These are phyloP conservation scores for Kappamyces sp. DNA, from an alignment of 192 early-diverging fungal genomes.

Conservation along the genomic window DNA sequence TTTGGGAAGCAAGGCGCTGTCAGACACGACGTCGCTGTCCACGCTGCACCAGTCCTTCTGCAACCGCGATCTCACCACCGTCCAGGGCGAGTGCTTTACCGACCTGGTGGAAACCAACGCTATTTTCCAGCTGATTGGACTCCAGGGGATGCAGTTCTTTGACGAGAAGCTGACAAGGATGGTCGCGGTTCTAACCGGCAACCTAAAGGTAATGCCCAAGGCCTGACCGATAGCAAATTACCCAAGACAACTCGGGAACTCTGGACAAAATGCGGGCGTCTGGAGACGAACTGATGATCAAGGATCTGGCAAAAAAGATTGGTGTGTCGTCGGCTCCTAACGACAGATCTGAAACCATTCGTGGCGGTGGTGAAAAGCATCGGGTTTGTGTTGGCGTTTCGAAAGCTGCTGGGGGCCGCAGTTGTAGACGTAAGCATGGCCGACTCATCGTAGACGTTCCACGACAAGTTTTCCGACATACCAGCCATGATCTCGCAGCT, in stretches of 20 bases:
- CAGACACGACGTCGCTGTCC: slow-evolving; percentile 22
- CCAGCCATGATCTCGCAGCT: slow-evolving; percentile 12
- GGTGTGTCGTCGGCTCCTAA: slow-evolving; percentile 1
- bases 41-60: slow-evolving; percentile 17
- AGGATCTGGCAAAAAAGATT: slow-evolving; percentile 21
- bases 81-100: slow-evolving; percentile 32
- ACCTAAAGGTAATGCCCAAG: neutral
- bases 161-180: slow-evolving; percentile 29
- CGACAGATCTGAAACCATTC: slow-evolving; percentile 16
- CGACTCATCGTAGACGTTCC: slow-evolving; percentile 11
- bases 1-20: slow-evolving; percentile 19
- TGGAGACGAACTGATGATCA: slow-evolving; percentile 19
- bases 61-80: neutral
- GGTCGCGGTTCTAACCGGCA: slow-evolving; percentile 8
- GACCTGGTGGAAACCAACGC: slow-evolving; percentile 26
- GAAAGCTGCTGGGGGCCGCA: slow-evolving; percentile 13
- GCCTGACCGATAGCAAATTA: neutral
- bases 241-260: slow-evolving; percentile 1
- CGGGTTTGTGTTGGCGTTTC: slow-evolving; percentile 25
- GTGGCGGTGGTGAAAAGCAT: slow-evolving; percentile 4
- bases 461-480: slow-evolving; percentile 8
- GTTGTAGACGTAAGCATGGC: neutral
- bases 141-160: slow-evolving; percentile 27
- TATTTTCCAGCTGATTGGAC: slow-evolving; percentile 29
- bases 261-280: slow-evolving; percentile 12